phyloP scores from a whole-genome alignment of 495 filamentous ascomycete species.

The Penicillium ucsense region DNA sequence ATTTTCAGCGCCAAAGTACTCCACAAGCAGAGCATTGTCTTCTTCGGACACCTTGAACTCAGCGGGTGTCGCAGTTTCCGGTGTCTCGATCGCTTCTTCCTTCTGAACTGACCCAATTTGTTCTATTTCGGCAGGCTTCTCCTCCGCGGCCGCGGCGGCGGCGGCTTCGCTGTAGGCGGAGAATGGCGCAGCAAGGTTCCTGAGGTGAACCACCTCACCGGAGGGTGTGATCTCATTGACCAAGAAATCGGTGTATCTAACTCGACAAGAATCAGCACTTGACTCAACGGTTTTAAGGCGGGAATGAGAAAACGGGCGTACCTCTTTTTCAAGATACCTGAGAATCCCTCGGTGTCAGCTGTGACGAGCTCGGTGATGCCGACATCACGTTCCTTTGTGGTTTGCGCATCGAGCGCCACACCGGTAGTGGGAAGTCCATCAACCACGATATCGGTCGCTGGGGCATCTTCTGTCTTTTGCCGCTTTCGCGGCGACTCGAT shows the following conservation, averaged over 20 bases:
- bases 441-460: constrained; percentile 8
- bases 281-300: background rate
- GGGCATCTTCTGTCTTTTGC: constrained; percentile 28
- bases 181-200: constrained; percentile 26
- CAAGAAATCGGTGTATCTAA: constrained; percentile 86
- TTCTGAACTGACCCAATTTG: background rate
- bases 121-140: constrained; percentile 1
- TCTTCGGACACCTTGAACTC: constrained; percentile 35
- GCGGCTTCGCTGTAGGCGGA: constrained; percentile 2
- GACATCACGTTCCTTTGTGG: constrained; percentile 38
- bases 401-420: constrained; percentile 17
- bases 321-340: constrained; percentile 51
- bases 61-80: constrained; percentile 7
- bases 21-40: constrained; percentile 34
- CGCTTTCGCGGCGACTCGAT: constrained; percentile 37
- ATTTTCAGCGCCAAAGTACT: constrained; percentile 35
- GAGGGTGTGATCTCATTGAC: constrained; percentile 83
- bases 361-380: constrained; percentile 50
- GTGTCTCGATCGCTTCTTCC: constrained; percentile 2
- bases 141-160: background rate
- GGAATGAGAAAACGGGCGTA: constrained; percentile 11
- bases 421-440: constrained; percentile 6
- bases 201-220: constrained; percentile 71
- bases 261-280: too few relatives aligned
- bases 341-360: constrained; percentile 38